Base-by-base conservation (phyloP, 1,284 basidiomycete species). In the Singerocomus rubriflavus region DNA sequence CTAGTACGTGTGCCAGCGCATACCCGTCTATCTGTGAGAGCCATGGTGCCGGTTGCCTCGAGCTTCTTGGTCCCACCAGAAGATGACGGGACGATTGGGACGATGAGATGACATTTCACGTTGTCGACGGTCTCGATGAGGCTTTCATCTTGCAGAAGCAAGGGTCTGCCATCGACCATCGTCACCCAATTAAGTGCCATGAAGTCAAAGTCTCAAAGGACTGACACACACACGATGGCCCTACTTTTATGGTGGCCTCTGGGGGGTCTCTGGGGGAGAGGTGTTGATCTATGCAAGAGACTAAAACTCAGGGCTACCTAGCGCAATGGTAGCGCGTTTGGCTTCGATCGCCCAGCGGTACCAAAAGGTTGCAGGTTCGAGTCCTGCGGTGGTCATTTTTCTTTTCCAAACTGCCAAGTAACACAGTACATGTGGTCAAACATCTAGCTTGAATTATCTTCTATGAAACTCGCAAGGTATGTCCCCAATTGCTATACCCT, bases 341-440 rank as follows among this genome's bases (percentile, higher is more conserved):
- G 84, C 84, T 88, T 87, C 85, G 85, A 87, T 80, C 62, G 81
- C 63, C 81, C 66, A 53, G 66, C 70, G 71, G 65, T 54, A 88
- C 81, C 84, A 85, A 84, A 84, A 86, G 84, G 84, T 82, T 86
- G 84, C 83, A 86, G 85, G 85, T 88, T 88, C 85, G 85, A 88
- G 84, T 86, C 85, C 83, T 86, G 84, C 84, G 80, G 82, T 83
- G 81, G 82, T 65, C 67, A 69, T 43, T 5, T 62, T 70, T 62
- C 56, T 53, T 12, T 39, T 13, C 40, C 13, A 33, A 51, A 13
- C 14, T n/a, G 7, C 6, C 32, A 21, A 4, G 25, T 57, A 41
- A 45, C 33, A 48, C 35, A 17, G 36, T n/a, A 26, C 46, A 48
- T 4, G 21, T 21, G 21, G 16, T 51, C 21, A 68, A 8, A 48